phyloP scores from a whole-genome alignment of 2,329 filamentous ascomycete species.

The Aspergillus intermedius region DNA sequence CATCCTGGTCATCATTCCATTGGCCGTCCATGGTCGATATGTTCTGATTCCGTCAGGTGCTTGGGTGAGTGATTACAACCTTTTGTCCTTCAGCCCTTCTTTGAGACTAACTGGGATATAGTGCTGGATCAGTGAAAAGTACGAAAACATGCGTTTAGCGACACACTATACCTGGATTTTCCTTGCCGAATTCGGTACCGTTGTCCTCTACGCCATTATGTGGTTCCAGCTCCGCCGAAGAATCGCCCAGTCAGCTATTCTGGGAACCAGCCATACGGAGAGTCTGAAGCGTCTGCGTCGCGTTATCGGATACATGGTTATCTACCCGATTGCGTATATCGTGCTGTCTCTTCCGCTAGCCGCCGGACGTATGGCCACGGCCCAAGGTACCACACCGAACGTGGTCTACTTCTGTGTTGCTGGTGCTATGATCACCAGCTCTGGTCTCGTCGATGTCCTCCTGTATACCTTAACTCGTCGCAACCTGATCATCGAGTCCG shows the following conservation, averaged over 20 bases:
- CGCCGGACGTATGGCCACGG: slow-evolving; percentile 39
- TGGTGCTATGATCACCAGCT: slow-evolving; percentile 52
- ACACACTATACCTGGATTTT: slow-evolving; percentile 52
- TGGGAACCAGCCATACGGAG: slow-evolving; percentile 30
- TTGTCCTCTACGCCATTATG: slow-evolving; percentile 44
- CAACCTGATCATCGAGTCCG: slow-evolving; percentile 48
- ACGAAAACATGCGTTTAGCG: slow-evolving; percentile 43
- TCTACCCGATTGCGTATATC: slow-evolving; percentile 50
- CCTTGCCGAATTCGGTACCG: slow-evolving; percentile 46
- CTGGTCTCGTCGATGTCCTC: slow-evolving; percentile 53
- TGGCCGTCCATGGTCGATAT: slow-evolving; percentile 34
- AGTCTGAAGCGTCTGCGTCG: slow-evolving; percentile 36
- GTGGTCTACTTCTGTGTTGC: slow-evolving; percentile 45
- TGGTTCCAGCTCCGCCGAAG: slow-evolving; percentile 44
- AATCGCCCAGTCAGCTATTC: slow-evolving; percentile 33
- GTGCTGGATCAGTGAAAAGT: slow-evolving; percentile 33
- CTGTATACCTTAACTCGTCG: slow-evolving; percentile 54
- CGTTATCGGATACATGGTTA: slow-evolving; percentile 42
- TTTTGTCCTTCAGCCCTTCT: not conserved
- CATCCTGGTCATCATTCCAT: slow-evolving; percentile 43
- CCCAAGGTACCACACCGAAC: slow-evolving; percentile 26
- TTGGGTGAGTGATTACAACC: slow-evolving; percentile 30
- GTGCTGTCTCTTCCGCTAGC: slow-evolving; percentile 59
- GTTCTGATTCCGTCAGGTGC: slow-evolving; percentile 46
- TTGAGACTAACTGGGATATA: slow-evolving; percentile 6